A percentile compares a stretch with the other conserved stretches of the same genome.
These are phyloP conservation scores for Cordyceps farinosa DNA, from an alignment of 2,329 filamentous ascomycete species.

Conservation along the genomic window DNA sequence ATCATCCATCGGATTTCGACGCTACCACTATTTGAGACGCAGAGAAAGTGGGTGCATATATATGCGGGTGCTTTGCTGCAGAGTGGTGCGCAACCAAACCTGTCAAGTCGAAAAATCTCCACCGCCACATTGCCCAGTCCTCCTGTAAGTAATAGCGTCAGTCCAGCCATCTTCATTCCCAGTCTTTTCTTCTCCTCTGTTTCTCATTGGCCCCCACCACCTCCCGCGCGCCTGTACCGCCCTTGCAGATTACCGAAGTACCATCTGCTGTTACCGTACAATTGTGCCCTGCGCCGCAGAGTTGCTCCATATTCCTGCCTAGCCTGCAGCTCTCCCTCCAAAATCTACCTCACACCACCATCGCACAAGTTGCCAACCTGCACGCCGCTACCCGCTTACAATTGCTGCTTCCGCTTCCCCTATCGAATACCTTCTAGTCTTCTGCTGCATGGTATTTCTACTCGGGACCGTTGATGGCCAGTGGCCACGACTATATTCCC, in stretches of 20 bases:
- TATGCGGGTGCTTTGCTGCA: slow-evolving; percentile 16
- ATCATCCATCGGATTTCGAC: neutral
- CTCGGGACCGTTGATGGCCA: neutral
- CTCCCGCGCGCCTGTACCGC: slow-evolving; percentile 11
- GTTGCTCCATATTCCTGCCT: slow-evolving; percentile 11
- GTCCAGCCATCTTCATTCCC: slow-evolving; percentile 10
- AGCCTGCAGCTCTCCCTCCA: neutral
- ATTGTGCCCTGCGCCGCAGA: slow-evolving; percentile 3
- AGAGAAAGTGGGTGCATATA: slow-evolving; percentile 15
- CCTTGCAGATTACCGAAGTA: slow-evolving; percentile 16
- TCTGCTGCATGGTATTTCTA: neutral
- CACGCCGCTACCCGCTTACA: neutral
- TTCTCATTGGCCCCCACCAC: slow-evolving; percentile 14
- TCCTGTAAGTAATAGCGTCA: slow-evolving; percentile 15
- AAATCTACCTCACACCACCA: slow-evolving; percentile 6
- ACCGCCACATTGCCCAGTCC: slow-evolving; percentile 13
- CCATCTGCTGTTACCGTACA: slow-evolving; percentile 3
- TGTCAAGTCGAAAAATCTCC: slow-evolving; percentile 17
- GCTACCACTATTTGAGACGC: neutral
- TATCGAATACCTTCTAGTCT: neutral
- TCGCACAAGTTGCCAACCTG: neutral
- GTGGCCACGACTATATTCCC: neutral
- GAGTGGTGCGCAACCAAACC: slow-evolving; percentile 7
- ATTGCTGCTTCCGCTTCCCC: neutral
- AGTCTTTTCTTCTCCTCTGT: slow-evolving; percentile 3